Evolutionary conservation across 441 rosid species (phyloP), one percentile per base, ranked within the genome.

Genomic region (Syzygium syzygioides): DNA sequence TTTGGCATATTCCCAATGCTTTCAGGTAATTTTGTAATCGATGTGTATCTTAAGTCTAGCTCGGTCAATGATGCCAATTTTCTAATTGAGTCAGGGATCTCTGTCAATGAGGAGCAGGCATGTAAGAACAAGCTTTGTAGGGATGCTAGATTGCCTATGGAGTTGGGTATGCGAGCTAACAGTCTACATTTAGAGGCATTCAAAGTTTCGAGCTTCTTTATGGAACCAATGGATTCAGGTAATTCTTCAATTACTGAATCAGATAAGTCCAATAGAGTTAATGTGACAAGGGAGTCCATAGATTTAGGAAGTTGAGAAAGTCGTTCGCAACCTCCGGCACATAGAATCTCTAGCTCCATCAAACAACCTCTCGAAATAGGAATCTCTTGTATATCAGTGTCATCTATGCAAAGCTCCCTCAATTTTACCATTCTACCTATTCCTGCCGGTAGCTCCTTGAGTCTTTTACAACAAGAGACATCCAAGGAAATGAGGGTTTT

Each of bases 21-120:
- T 53, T 80, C 0, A 12, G 85, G 85, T 80, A 80, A 48, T 45
- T 48, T 32, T 20, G 3, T 32, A 45, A 80, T 48, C 17, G 34
- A 7, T 80, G 52, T 48, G 30, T 0, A 4, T 30, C 5, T 8
- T 3, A 80, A 28, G 7, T 4, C 9, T 0, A 80, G 20, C 55
- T 41, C 11, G 18, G 0, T 45, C 18, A 80, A 41, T 0, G 85
- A 80, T 7, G 2, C n/a, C 30, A 80, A 15, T 26, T 80, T 80
- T 41, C 85, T 0, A 3, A 80, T 80, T 0, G 55, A 80, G 15
- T 41, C 4, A 4, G 55, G 85, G 32, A 26, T 80, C n/a, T 45
- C 15, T 41, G 18, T 48, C 85, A 80, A 80, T 0, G 12, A 80
- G 32, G 1, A 13, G n/a, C 85, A 80, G 14, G 4, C 4, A 25